Evolutionary conservation across 768 basidiomycete species (phyloP).

Genomic region (Tylopilus subfusipes): DNA sequence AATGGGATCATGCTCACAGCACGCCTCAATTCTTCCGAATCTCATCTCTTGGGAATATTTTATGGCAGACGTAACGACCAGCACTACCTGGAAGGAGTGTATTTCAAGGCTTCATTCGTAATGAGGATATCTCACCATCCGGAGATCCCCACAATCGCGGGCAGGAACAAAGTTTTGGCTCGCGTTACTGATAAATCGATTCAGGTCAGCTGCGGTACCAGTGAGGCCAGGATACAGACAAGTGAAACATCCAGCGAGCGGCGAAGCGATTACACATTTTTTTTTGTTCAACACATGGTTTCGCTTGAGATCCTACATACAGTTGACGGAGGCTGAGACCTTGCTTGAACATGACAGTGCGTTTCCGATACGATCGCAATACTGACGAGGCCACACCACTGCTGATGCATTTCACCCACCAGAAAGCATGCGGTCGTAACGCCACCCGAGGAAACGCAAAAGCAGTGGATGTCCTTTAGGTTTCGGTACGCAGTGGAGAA

Average conservation of each 20-base stretch:
- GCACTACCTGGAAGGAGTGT: slow-evolving; percentile 9
- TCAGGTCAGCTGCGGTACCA: neutral
- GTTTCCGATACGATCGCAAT: slow-evolving; percentile 13
- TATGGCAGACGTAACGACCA: slow-evolving; percentile 11
- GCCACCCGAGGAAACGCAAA: slow-evolving; percentile 12
- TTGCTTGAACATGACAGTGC: neutral
- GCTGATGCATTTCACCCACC: slow-evolving; percentile 29
- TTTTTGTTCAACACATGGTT: neutral
- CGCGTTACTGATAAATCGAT: neutral
- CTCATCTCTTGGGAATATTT: neutral
- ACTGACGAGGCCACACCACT: slow-evolving; percentile 22
- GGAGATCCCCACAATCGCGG: slow-evolving; percentile 8
- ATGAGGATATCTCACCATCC: slow-evolving; percentile 2
- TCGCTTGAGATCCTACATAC: neutral
- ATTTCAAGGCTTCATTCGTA: slow-evolving; percentile 9
- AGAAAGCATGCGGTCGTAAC: slow-evolving; percentile 37
- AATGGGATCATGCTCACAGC: neutral
- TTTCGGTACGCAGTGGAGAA: slow-evolving; percentile 7
- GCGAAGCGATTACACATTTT: slow-evolving; percentile 1
- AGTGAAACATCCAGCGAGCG: neutral
- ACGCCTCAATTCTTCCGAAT: neutral
- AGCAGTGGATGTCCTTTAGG: slow-evolving; percentile 12
- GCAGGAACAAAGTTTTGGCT: slow-evolving; percentile 1
- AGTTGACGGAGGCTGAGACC: neutral
- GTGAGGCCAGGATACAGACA: neutral